phyloP scores from a whole-genome alignment of 148 eudicot genomes.

The Cornus florida region DNA sequence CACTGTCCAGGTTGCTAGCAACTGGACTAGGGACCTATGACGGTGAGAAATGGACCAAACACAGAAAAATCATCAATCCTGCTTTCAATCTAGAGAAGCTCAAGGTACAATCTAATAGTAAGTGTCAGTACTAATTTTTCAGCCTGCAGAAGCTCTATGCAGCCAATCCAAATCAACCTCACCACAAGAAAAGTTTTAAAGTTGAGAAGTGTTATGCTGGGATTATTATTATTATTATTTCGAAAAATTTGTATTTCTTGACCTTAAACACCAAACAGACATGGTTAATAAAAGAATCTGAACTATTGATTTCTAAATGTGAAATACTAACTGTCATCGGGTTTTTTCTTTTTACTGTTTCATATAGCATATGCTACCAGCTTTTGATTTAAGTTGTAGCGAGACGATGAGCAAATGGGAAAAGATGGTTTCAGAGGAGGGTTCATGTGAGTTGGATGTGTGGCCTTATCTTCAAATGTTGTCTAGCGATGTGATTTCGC shows the following conservation, averaged over 20 bases:
- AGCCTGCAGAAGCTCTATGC: no score
- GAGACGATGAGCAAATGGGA: constrained; percentile 42
- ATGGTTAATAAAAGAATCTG: constrained; percentile 17
- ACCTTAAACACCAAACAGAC: no score
- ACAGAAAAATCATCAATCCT: constrained; percentile 10
- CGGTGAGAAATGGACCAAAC: constrained; percentile 7
- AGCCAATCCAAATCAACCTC: no score
- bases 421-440: constrained; percentile 17
- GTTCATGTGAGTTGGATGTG: constrained; percentile 28
- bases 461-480: no score
- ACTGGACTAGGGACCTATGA: constrained; percentile 12
- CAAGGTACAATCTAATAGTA: background rate
- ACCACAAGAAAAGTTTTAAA: no score
- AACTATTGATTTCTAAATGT: background rate
- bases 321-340: no score
- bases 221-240: no score
- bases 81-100: constrained; percentile 8
- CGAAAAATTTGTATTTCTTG: no score
- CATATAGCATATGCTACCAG: constrained; percentile 36
- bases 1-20: constrained; percentile 14
- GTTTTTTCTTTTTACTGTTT: background rate
- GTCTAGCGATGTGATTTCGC: no score
- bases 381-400: constrained; percentile 29
- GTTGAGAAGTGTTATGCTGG: no score
- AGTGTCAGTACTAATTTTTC: background rate